These are phyloP conservation scores for Trichosporon asahii DNA, from an alignment of 1,284 basidiomycete species.

Conservation along the genomic window DNA sequence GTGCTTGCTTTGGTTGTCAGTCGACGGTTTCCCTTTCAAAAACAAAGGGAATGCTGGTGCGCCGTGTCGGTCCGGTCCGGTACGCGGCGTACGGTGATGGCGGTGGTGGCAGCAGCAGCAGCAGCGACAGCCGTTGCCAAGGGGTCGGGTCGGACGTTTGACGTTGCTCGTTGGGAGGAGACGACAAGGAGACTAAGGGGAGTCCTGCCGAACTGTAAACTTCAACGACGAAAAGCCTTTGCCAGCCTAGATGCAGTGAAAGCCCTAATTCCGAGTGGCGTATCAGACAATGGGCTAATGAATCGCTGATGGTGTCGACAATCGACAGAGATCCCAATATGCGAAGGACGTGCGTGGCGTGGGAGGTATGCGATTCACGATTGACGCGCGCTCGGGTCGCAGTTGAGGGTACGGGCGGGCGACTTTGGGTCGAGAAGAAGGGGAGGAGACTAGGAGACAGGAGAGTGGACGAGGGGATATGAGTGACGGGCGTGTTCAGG, in stretches of 20 bases:
- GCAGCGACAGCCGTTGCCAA: neutral
- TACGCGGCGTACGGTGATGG: neutral
- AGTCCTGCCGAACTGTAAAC: neutral
- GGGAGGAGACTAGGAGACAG: neutral
- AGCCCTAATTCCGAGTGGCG: neutral
- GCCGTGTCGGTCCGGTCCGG: neutral
- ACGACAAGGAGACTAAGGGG: neutral
- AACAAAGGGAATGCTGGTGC: neutral
- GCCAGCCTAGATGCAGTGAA: neutral
- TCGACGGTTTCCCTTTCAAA: neutral
- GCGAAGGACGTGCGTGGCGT: slow-evolving; percentile 1
- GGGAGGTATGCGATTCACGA: neutral
- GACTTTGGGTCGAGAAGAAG: neutral
- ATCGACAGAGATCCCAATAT: neutral
- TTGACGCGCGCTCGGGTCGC: neutral
- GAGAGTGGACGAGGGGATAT: neutral
- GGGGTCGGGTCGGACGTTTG: neutral
- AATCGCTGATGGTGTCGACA: neutral
- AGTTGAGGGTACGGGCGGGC: neutral
- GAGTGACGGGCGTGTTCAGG: neutral
- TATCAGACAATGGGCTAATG: neutral
- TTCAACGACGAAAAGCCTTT: neutral
- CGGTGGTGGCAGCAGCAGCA: neutral
- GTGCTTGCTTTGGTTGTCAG: neutral
- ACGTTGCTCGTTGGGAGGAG: neutral